Percentiles rank a stretch among this genome's conserved stretches.
phyloP scores from a whole-genome alignment of 805 yeast species.

The Ogataea siamensis region DNA sequence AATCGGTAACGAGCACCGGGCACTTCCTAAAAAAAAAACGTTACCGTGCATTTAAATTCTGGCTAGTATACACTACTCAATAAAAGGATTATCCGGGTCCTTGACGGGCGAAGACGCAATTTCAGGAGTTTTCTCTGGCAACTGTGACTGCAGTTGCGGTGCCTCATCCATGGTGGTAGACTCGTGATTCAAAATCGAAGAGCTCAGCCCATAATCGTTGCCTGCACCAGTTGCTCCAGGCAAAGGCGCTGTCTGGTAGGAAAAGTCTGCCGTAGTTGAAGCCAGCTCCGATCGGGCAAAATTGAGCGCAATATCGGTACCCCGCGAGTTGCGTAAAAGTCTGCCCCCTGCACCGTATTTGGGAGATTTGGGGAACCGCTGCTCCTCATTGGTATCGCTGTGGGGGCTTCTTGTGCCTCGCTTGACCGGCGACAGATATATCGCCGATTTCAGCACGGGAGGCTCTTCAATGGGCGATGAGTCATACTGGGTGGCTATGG shows the following conservation, averaged over 20 bases:
- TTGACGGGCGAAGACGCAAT: conserved; percentile 11
- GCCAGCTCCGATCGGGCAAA: conserved; percentile 28
- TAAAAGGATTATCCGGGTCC: conserved; percentile 10
- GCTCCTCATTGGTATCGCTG: conserved; percentile 18
- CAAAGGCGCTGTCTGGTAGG: conserved; percentile 23
- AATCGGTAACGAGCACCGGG: not conserved
- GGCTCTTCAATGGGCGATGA: conserved; percentile 37
- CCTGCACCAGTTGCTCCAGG: conserved; percentile 7
- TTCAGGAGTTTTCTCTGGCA: conserved; percentile 7
- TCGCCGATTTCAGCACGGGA: conserved; percentile 29
- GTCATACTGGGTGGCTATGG: conserved; percentile 28
- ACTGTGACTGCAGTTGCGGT: conserved; percentile 17
- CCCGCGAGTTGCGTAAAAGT: conserved; percentile 30
- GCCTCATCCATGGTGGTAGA: conserved; percentile 23
- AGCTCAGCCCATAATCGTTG: conserved; percentile 13
- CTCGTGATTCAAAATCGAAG: conserved; percentile 16
- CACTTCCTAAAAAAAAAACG: not conserved
- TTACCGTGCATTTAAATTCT: conserved; percentile 2
- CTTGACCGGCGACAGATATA: conserved; percentile 20
- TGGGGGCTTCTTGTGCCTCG: conserved; percentile 9
- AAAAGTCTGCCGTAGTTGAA: conserved; percentile 25
- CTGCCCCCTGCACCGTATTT: conserved; percentile 41
- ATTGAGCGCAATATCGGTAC: conserved; percentile 28
- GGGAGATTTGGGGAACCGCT: conserved; percentile 49
- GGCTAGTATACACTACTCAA: conserved; percentile 12